Evolutionary conservation across 2,329 filamentous ascomycete genomes (phyloP).

Genomic region (Microdochium bolleyi): DNA sequence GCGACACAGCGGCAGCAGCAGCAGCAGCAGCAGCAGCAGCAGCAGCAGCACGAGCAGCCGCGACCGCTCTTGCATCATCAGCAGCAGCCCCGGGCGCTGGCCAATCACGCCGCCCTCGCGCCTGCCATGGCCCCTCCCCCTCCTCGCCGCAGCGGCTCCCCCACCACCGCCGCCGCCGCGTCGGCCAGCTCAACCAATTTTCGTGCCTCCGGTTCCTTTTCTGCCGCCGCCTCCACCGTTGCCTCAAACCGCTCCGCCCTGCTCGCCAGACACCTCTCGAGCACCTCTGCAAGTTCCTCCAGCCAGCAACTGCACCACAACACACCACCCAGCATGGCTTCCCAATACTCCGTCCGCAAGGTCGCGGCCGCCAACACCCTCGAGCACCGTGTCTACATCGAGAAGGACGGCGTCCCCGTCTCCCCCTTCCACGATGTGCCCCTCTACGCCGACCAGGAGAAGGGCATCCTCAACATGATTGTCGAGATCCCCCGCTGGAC

Average conservation of each 20-base stretch:
- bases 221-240: slow-evolving; percentile 5
- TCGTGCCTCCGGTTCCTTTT: slow-evolving; percentile 5
- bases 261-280: slow-evolving; percentile 47
- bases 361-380: slow-evolving; percentile 84
- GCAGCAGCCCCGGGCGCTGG: slow-evolving; percentile 2
- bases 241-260: slow-evolving; percentile 26
- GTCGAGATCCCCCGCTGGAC: slow-evolving; percentile 99
- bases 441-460: slow-evolving; percentile 92
- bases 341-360: slow-evolving; percentile 73
- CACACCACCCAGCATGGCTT: slow-evolving; percentile 43
- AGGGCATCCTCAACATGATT: slow-evolving; percentile 97
- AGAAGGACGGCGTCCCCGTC: slow-evolving; percentile 90
- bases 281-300: slow-evolving; percentile 18
- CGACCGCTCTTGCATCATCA: slow-evolving; percentile 9
- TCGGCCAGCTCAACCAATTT: slow-evolving; percentile 2
- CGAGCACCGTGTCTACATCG: slow-evolving; percentile 95
- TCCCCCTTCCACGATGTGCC: slow-evolving; percentile 99
- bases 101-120: slow-evolving; percentile 4
- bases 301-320: slow-evolving; percentile 7
- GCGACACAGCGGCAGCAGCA: background rate
- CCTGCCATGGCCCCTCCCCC: slow-evolving; percentile 6
- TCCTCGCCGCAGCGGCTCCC: slow-evolving; percentile 11
- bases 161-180: slow-evolving; percentile 7
- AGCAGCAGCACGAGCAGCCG: background rate
- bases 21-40: background rate